These are phyloP conservation scores for Neopestalotiopsis clavispora DNA, from an alignment of 2,329 filamentous ascomycete species.

Conservation along the genomic window DNA sequence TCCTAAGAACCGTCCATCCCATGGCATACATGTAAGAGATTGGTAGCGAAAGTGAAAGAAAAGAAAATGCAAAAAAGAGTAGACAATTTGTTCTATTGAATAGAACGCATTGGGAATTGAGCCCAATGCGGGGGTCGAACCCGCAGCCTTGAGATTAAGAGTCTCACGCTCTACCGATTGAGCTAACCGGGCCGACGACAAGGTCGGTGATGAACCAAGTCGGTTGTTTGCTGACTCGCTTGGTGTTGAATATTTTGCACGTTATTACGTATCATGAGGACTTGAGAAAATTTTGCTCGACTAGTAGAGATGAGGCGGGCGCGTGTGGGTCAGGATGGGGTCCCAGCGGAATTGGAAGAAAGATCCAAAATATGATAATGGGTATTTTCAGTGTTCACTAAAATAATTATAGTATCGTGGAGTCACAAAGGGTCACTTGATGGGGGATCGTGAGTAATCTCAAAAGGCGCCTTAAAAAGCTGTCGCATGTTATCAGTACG, in stretches of 20 bases:
- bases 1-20: no score
- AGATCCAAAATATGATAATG: not conserved
- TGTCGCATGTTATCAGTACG: no score
- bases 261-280: not conserved
- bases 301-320: not conserved
- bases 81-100: not conserved
- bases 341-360: not conserved
- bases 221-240: not conserved
- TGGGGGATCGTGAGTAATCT: no score
- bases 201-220: no score
- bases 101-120: slow-evolving; percentile 38
- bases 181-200: slow-evolving; percentile 56
- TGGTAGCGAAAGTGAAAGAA: not conserved
- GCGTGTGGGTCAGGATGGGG: not conserved
- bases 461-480: no score
- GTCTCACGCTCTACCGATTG: slow-evolving; percentile 75
- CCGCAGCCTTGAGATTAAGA: slow-evolving; percentile 51
- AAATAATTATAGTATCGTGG: not conserved
- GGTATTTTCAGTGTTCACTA: no score
- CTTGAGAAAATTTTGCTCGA: not conserved
- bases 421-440: not conserved
- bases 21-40: no score
- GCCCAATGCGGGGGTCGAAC: slow-evolving; percentile 48
- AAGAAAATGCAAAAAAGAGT: not conserved
- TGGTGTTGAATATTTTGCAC: not conserved